A percentile compares a stretch with the other conserved stretches of the same genome.
Conservation (phyloP, 2,329 filamentous ascomycete genomes). For the Davidsoniella neocaledoniae region DNA sequence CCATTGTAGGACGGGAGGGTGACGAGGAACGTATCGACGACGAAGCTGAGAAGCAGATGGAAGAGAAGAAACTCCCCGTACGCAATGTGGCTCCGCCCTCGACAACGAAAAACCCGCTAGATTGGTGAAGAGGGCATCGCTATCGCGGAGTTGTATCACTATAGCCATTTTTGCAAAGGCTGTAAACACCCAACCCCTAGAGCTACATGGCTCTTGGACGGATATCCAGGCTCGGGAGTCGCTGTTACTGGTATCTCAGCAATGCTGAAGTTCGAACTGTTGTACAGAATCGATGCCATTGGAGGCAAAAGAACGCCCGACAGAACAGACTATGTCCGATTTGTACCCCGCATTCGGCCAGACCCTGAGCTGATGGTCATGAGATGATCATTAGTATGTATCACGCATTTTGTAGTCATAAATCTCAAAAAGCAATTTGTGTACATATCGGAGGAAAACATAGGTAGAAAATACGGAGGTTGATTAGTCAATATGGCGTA, state of each 20-base stretch:
- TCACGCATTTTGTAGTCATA: too few relatives aligned
- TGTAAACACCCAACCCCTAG: not conserved
- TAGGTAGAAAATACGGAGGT: not conserved
- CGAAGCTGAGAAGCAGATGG: conserved; percentile 19
- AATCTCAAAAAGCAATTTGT: too few relatives aligned
- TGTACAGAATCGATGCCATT: not conserved
- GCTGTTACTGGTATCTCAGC: too few relatives aligned
- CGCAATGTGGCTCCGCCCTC: conserved; percentile 11
- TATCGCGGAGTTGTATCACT: not conserved
- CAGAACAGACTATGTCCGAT: too few relatives aligned
- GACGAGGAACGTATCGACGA: conserved; percentile 18
- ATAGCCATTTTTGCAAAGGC: not conserved
- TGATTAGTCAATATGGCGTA: not conserved
- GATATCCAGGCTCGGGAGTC: too few relatives aligned
- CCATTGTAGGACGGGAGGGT: conserved; percentile 9
- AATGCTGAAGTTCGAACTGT: not conserved
- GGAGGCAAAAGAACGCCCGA: not conserved
- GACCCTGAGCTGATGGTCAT: too few relatives aligned
- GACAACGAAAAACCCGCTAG: conserved; percentile 14
- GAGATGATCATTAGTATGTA: too few relatives aligned
- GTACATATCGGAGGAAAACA: too few relatives aligned
- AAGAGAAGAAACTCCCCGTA: conserved; percentile 22
- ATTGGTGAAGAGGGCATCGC: conserved; percentile 14
- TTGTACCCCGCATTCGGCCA: too few relatives aligned
- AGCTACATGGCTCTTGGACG: too few relatives aligned